A percentile compares a stretch with the other conserved stretches of the same genome.
Conservation (phyloP, 1,139 yeast genomes). For the Pichia terricola region DNA sequence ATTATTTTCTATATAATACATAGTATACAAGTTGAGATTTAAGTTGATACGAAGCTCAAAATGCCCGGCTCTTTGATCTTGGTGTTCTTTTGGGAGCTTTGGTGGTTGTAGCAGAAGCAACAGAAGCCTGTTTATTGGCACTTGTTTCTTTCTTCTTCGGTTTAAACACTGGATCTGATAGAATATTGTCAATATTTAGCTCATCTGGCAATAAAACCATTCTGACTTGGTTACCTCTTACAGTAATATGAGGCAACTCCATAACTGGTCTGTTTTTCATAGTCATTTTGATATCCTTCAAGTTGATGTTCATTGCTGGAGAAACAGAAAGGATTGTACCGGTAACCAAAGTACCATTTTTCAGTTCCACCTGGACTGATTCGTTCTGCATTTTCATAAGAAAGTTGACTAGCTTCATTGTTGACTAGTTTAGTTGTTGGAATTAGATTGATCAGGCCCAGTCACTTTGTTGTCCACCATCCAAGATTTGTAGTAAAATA, state of each 20-base stretch:
- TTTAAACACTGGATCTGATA: constrained; percentile 50
- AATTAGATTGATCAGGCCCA: not conserved
- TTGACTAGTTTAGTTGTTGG: not conserved
- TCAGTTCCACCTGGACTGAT: constrained; percentile 84
- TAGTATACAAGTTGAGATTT: not conserved
- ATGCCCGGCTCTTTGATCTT: constrained; percentile 10
- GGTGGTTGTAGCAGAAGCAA: not conserved
- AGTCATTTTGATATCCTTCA: constrained; percentile 74
- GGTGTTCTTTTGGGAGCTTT: constrained; percentile 5
- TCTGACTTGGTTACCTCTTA: constrained; percentile 86
- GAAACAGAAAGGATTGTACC: constrained; percentile 75
- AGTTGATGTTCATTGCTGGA: constrained; percentile 85
- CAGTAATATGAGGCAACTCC: constrained; percentile 66
- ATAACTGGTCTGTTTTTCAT: constrained; percentile 66
- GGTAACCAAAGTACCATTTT: constrained; percentile 71
- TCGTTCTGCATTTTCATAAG: constrained; percentile 82
- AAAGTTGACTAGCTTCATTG: constrained; percentile 55
- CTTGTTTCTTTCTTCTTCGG: constrained; percentile 25
- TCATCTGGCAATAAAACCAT: constrained; percentile 83
- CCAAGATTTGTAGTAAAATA: no score
- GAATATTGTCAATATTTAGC: constrained; percentile 66
- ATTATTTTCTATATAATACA: not conserved
- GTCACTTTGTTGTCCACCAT: no score
- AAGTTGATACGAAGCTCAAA: not conserved
- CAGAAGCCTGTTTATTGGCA: no score